Conservation (phyloP, 192 early-diverging fungal genomes). For the Diversispora eburnea region DNA sequence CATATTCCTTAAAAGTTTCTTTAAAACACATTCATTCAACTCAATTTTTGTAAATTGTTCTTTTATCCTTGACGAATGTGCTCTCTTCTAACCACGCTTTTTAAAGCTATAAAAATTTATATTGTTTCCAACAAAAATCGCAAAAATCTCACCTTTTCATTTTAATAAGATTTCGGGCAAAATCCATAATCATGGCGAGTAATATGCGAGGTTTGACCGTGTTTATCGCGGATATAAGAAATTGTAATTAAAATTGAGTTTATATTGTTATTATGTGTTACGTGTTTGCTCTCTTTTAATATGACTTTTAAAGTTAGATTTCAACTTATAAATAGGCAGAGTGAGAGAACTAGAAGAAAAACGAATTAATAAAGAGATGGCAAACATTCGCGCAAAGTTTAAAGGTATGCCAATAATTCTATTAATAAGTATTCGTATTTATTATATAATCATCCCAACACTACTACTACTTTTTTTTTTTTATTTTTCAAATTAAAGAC, state of each 20-base stretch:
- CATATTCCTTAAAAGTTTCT: too few relatives aligned
- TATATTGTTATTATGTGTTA: background rate
- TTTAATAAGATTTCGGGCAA: background rate
- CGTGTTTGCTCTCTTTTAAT: background rate
- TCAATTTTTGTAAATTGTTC: too few relatives aligned
- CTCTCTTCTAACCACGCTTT: too few relatives aligned
- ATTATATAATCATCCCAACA: too few relatives aligned
- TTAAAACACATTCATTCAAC: too few relatives aligned
- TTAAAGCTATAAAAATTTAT: too few relatives aligned
- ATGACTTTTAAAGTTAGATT: too few relatives aligned
- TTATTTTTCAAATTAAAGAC: slow-evolving; percentile 50
- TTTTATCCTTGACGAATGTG: too few relatives aligned
- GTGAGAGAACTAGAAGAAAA: slow-evolving; percentile 96
- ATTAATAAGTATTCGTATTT: too few relatives aligned
- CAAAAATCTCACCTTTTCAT: too few relatives aligned
- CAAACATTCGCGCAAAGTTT: slow-evolving; percentile 98
- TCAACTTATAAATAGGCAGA: slow-evolving; percentile 59
- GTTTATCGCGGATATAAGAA: slow-evolving; percentile 97
- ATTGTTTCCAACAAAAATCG: too few relatives aligned
- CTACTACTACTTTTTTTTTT: too few relatives aligned
- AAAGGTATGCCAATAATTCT: slow-evolving; percentile 61
- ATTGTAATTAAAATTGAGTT: slow-evolving; percentile 60
- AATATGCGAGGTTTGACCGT: slow-evolving; percentile 88
- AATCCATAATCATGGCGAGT: slow-evolving; percentile 21
- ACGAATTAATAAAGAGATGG: slow-evolving; percentile 98